Percentiles rank a stretch among this genome's conserved stretches.
Evolutionary conservation across 345 rosid species (phyloP).

Genomic region (Stellera chamaejasme): DNA sequence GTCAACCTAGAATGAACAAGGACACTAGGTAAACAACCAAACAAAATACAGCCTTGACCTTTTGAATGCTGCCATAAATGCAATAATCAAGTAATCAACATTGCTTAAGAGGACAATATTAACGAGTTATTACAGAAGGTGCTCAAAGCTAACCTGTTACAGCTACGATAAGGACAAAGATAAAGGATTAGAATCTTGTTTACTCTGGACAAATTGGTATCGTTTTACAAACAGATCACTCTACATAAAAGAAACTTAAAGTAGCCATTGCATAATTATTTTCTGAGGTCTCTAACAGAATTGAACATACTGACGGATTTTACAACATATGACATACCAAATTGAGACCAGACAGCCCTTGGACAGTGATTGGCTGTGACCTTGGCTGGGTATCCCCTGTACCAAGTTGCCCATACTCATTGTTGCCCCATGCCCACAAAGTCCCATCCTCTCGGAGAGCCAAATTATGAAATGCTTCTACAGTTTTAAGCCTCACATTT

Average conservation of each 20-base stretch:
- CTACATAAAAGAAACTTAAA: neutral
- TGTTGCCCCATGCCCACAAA: constrained; percentile 99
- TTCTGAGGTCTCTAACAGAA: neutral
- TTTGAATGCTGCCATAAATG: too few species aligned
- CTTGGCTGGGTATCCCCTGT: constrained; percentile 99
- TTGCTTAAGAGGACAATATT: too few species aligned
- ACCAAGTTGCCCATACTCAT: constrained; percentile 99
- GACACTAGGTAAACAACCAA: too few species aligned
- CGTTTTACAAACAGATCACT: too few species aligned
- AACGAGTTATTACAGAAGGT: too few species aligned
- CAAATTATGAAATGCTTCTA: constrained; percentile 97
- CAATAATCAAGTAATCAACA: too few species aligned
- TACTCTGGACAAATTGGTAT: too few species aligned
- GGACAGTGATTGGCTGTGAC: constrained; percentile 88
- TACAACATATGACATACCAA: constrained; percentile 55
- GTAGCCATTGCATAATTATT: neutral
- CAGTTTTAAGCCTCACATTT: constrained; percentile 74
- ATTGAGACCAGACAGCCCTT: constrained; percentile 73
- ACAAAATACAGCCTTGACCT: neutral
- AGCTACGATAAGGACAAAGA: too few species aligned
- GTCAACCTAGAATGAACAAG: constrained; percentile 54
- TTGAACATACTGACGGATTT: constrained; percentile 1
- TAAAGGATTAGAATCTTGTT: too few species aligned
- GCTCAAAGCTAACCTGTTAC: too few species aligned
- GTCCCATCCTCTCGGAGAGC: constrained; percentile 93